phyloP scores from a whole-genome alignment of 495 filamentous ascomycete species.

The Podospora appendiculata region DNA sequence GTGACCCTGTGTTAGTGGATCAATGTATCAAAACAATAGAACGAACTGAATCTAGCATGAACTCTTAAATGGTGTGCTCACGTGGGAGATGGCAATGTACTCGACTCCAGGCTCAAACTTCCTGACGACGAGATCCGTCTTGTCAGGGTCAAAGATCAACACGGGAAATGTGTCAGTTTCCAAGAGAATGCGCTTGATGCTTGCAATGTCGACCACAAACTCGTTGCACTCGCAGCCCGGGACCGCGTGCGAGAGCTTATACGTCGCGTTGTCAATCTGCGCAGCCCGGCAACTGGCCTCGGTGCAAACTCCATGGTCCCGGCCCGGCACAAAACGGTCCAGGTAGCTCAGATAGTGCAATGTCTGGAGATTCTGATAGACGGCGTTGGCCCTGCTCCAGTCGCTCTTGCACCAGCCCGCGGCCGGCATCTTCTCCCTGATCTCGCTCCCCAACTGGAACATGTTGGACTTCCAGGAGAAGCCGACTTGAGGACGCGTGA shows the following conservation, averaged over 20 bases:
- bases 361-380: slow-evolving; percentile 10
- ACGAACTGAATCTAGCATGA: background rate
- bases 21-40: too few species aligned
- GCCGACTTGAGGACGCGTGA: background rate
- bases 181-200: slow-evolving; percentile 6
- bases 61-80: background rate
- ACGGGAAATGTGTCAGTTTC: slow-evolving; percentile 7
- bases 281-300: slow-evolving; percentile 10
- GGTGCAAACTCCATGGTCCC: slow-evolving; percentile 11
- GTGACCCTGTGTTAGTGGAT: too few species aligned
- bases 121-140: slow-evolving; percentile 6
- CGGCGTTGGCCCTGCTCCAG: slow-evolving; percentile 5
- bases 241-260: slow-evolving; percentile 9
- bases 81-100: slow-evolving; percentile 25
- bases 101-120: slow-evolving; percentile 1
- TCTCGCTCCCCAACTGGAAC: background rate
- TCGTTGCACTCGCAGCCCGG: slow-evolving; percentile 10
- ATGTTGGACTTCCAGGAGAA: slow-evolving; percentile 6
- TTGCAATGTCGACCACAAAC: slow-evolving; percentile 5
- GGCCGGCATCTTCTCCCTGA: slow-evolving; percentile 1
- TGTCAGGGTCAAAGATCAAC: slow-evolving; percentile 4
- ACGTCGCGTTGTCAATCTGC: slow-evolving; percentile 15
- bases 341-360: slow-evolving; percentile 10
- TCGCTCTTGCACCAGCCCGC: slow-evolving; percentile 21
- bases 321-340: slow-evolving; percentile 5